Evolutionary conservation across 305 asterid species (phyloP).

Genomic region (Fraxinus paxiana): DNA sequence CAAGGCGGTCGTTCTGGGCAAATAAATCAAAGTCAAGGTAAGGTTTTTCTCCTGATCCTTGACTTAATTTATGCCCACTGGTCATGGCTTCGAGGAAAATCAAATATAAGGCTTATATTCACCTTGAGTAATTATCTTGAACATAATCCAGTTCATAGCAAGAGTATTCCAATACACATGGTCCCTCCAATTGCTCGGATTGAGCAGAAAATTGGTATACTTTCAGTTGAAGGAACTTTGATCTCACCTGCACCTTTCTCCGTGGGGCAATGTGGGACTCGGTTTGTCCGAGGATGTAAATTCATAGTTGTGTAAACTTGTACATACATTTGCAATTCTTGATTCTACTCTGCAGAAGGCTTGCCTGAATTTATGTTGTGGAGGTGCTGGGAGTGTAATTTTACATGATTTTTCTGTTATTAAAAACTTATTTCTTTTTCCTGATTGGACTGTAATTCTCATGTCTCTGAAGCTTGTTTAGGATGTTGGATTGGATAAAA

Average conservation of each 20-base stretch:
- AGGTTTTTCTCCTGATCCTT: slow-evolving; percentile 17
- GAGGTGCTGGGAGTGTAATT: background rate
- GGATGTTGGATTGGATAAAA: background rate
- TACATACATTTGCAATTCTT: slow-evolving; percentile 19
- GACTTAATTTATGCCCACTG: slow-evolving; percentile 12
- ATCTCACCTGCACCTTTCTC: background rate
- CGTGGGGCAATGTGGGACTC: background rate
- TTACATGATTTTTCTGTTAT: background rate
- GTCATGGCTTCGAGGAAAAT: slow-evolving; percentile 7
- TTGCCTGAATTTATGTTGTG: background rate
- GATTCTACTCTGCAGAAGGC: background rate
- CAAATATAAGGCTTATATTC: slow-evolving; percentile 11
- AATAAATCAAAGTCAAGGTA: slow-evolving; percentile 64
- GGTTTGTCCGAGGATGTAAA: slow-evolving; percentile 21
- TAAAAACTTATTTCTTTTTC: background rate
- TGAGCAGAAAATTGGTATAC: background rate
- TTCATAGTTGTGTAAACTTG: background rate
- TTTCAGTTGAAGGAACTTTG: background rate
- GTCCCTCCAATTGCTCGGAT: background rate
- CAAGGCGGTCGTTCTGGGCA: slow-evolving; percentile 50
- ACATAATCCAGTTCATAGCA: background rate
- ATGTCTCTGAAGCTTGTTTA: background rate
- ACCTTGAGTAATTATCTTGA: background rate
- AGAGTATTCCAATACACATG: background rate
- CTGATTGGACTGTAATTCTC: background rate